These are phyloP conservation scores for Wilcoxina mikolae DNA, from an alignment of 495 filamentous ascomycete species.

Conservation along the genomic window DNA sequence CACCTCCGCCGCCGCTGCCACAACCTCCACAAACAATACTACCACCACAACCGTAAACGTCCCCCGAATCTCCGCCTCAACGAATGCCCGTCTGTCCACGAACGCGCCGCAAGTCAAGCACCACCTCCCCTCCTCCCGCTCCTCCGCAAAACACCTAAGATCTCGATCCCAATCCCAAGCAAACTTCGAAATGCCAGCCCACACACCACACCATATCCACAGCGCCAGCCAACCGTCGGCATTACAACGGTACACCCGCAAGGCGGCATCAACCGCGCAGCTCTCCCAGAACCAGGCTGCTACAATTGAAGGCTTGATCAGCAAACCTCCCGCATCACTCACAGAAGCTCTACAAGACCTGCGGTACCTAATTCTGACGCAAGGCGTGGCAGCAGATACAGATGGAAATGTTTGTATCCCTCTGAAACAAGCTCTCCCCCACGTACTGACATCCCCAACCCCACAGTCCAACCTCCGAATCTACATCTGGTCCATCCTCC, in stretches of 20 bases:
- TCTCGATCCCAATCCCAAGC: conserved; percentile 24
- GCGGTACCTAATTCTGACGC: conserved; percentile 24
- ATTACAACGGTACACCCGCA: conserved; percentile 17
- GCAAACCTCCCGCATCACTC: conserved; percentile 24
- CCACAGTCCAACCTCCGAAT: conserved; percentile 76
- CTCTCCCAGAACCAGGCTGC: conserved; percentile 11
- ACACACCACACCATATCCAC: background rate
- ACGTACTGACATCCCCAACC: conserved; percentile 4
- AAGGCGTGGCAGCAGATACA: conserved; percentile 23
- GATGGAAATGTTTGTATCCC: conserved; percentile 26
- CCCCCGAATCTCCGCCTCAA: background rate
- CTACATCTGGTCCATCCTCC: conserved; percentile 87
- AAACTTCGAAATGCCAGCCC: conserved; percentile 13
- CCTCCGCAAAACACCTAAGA: conserved; percentile 13
- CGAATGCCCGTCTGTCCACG: background rate
- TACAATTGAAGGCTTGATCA: conserved; percentile 27
- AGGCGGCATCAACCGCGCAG: conserved; percentile 15
- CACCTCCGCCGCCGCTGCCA: conserved; percentile 3
- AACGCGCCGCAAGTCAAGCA: conserved; percentile 2
- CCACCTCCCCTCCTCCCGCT: background rate
- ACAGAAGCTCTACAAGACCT: conserved; percentile 24
- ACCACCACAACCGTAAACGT: background rate
- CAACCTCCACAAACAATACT: too few relatives aligned
- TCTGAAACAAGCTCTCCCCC: background rate
- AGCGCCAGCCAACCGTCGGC: conserved; percentile 1